A percentile compares a stretch with the other conserved stretches of the same genome.
Evolutionary conservation across 441 rosid species (phyloP).

Genomic region (Biscutella auriculata): DNA sequence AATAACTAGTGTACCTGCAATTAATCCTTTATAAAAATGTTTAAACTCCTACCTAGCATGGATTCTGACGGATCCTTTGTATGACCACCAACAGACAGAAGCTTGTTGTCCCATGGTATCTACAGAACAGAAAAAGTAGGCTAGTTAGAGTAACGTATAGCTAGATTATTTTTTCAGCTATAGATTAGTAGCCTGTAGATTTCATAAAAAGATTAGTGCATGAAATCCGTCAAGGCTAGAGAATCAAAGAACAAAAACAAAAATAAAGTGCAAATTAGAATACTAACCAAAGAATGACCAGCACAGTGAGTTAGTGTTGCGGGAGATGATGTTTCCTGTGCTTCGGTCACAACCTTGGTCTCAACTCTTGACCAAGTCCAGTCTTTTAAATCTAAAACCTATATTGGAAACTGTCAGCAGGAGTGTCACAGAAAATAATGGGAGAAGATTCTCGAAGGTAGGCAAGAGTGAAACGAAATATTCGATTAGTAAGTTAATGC

Average conservation of each 20-base stretch:
- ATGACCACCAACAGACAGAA: slow-evolving; percentile 89
- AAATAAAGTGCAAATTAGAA: background rate
- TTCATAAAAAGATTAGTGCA: slow-evolving; percentile 14
- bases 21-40: too few relatives aligned
- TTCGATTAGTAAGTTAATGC: background rate
- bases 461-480: background rate
- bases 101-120: slow-evolving; percentile 92
- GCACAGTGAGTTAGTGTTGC: slow-evolving; percentile 56
- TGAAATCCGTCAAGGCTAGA: background rate
- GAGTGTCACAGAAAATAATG: background rate
- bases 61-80: slow-evolving; percentile 84
- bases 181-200: slow-evolving; percentile 13
- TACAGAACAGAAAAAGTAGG: slow-evolving; percentile 24
- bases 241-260: background rate
- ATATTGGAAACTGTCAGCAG: slow-evolving; percentile 17
- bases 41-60: slow-evolving; percentile 47
- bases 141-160: slow-evolving; percentile 5
- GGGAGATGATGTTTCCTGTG: slow-evolving; percentile 42
- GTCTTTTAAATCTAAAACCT: slow-evolving; percentile 91
- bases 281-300: slow-evolving; percentile 93
- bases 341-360: slow-evolving; percentile 42
- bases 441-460: background rate
- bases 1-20: too few relatives aligned
- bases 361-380: slow-evolving; percentile 95
- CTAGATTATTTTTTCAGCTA: slow-evolving; percentile 2